Evolutionary conservation across 352 stramenopile genomes (phyloP).

Genomic region (Pythium insidiosum): DNA sequence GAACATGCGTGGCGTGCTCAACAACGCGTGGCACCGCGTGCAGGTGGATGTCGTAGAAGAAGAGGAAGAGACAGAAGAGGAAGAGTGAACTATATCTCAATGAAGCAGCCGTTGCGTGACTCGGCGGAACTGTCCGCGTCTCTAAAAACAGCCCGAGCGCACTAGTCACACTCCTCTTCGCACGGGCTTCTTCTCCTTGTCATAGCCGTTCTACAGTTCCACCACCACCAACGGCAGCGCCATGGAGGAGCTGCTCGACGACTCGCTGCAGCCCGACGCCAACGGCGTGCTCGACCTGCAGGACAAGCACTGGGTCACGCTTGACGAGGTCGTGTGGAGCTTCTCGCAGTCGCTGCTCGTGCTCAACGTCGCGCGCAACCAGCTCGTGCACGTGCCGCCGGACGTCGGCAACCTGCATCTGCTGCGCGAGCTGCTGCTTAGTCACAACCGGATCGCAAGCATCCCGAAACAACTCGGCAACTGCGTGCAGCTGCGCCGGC

Average conservation of each 20-base stretch:
- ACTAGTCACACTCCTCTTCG: neutral
- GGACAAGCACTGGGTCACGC: constrained; percentile 72
- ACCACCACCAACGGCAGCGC: no score
- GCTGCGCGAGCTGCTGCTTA: constrained; percentile 50
- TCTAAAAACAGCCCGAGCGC: no score
- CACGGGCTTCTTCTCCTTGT: no score
- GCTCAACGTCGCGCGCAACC: constrained; percentile 64
- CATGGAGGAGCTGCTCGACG: constrained; percentile 77
- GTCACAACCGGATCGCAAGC: constrained; percentile 49
- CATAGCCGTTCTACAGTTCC: no score
- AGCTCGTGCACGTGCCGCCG: constrained; percentile 50
- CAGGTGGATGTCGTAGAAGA: constrained; percentile 52
- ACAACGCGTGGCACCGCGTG: constrained; percentile 94
- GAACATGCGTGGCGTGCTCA: constrained; percentile 97
- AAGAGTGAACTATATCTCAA: constrained; percentile 24
- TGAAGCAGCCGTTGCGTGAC: no score
- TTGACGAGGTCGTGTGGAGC: constrained; percentile 75
- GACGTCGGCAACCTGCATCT: constrained; percentile 56
- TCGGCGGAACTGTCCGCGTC: no score
- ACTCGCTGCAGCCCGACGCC: constrained; percentile 44
- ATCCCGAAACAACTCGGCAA: constrained; percentile 42
- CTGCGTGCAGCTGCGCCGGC: constrained; percentile 57
- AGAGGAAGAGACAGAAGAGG: constrained; percentile 27
- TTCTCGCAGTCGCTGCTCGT: constrained; percentile 53
- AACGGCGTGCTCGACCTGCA: constrained; percentile 67